These are phyloP conservation scores for Ulmus americana DNA, from an alignment of 331 rosid species.

Conservation along the genomic window DNA sequence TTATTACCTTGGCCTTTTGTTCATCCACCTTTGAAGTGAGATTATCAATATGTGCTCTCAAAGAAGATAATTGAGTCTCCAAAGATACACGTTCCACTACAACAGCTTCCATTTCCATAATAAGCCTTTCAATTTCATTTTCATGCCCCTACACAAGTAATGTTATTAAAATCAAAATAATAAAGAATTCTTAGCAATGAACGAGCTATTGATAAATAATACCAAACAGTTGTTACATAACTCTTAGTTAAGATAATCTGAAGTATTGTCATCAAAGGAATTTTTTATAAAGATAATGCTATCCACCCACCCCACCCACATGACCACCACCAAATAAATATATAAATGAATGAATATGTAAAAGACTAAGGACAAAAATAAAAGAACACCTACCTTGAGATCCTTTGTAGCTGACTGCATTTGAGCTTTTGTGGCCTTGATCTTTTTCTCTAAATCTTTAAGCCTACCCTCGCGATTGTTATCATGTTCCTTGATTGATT, in stretches of 20 bases:
- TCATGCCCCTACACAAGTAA: constrained; percentile 65
- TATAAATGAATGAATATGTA: no score
- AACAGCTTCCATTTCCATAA: constrained; percentile 88
- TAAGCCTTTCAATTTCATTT: constrained; percentile 85
- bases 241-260: not conserved
- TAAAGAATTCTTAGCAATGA: not conserved
- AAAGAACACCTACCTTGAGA: constrained; percentile 56
- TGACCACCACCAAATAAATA: no score
- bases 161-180: constrained; percentile 5
- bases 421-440: constrained; percentile 62
- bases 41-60: constrained; percentile 41
- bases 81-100: constrained; percentile 59
- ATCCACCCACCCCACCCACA: no score
- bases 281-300: no score
- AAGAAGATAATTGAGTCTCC: constrained; percentile 63
- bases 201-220: not conserved
- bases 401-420: constrained; percentile 77
- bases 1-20: constrained; percentile 57
- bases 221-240: not conserved
- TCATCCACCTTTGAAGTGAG: constrained; percentile 64
- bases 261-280: no score
- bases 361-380: not conserved
- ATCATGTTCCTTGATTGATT: constrained; percentile 79
- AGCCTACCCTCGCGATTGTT: constrained; percentile 70
- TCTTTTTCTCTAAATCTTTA: constrained; percentile 73